Evolutionary conservation across 2,329 filamentous ascomycete species (phyloP), one percentile per base, ranked within the genome.

Genomic region (Daldinia sp.): DNA sequence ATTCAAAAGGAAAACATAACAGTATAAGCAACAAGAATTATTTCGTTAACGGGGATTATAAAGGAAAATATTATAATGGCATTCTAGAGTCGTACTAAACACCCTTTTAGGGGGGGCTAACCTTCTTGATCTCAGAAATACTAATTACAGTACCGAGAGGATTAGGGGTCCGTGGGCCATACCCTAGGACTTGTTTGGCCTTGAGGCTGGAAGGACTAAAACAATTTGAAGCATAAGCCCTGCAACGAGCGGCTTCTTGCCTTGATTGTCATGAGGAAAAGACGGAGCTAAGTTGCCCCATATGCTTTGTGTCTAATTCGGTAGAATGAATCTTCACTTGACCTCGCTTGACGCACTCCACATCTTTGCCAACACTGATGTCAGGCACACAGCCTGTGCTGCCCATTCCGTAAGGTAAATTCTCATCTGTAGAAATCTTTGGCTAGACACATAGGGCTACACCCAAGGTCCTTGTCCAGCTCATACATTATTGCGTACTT

Each of bases 201-300:
- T 50, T 61, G 64, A 65, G 65, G 61, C 58, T 68, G 63, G 62
- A 61, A 49, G 15, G 66, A 59, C 65, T 68, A 68, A 70, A 70
- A 70, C 67, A 72, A 63, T 59, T 61, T 67, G 68, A 72, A 67
- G 68, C 68, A 68, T 69, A 59, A 64, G 70, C 63, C 66, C 71
- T 75, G 71, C 66, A 72, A 71, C 64, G 66, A 66, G 61, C 73
- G 75, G 74, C 72, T 75, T 66, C 72, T 71, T 76, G 73, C 74
- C 60, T 74, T 72, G 70, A 70, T 71, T 74, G 69, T 70, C 61
- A 68, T 57, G 54, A 53, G 63, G 45, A 52, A 64, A 64, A 61
- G 57, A 63, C 63, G 65, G 54, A 63, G 57, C 58, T 62, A 53
- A 59, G 59, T 65, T 63, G 61, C 57, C 66, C 51, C 19, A 64